Evolutionary conservation across 2,329 filamentous ascomycete species (phyloP).

Genomic region (Scytalidium sp.): DNA sequence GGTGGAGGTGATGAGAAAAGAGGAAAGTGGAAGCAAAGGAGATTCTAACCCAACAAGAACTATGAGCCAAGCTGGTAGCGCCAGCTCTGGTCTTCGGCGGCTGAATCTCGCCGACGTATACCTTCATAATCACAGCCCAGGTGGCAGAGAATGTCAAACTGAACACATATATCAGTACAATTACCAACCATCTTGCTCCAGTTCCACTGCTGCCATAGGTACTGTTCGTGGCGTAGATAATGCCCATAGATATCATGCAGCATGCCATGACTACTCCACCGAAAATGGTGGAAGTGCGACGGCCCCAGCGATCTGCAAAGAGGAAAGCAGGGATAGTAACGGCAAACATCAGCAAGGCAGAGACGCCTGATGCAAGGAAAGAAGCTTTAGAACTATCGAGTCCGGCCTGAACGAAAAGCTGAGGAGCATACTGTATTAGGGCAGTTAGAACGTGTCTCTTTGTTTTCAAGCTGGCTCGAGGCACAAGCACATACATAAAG

Average conservation of each 20-base stretch:
- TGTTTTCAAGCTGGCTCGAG: too few species aligned
- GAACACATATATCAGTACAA: slow-evolving; percentile 48
- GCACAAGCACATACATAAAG: slow-evolving; percentile 46
- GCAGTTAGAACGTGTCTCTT: too few species aligned
- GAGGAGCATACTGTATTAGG: slow-evolving; percentile 51
- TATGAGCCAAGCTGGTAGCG: slow-evolving; percentile 49
- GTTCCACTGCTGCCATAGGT: slow-evolving; percentile 36
- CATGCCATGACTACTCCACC: slow-evolving; percentile 48
- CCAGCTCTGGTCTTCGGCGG: slow-evolving; percentile 51
- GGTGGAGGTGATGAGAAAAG: too few species aligned
- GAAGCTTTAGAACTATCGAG: slow-evolving; percentile 49
- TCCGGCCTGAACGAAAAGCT: slow-evolving; percentile 58
- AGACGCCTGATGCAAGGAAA: slow-evolving; percentile 60
- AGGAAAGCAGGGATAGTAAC: slow-evolving; percentile 54
- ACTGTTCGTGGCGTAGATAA: slow-evolving; percentile 45
- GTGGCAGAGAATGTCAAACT: slow-evolving; percentile 42
- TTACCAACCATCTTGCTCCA: slow-evolving; percentile 47
- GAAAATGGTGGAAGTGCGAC: slow-evolving; percentile 49
- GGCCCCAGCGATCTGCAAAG: slow-evolving; percentile 54
- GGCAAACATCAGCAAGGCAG: slow-evolving; percentile 55
- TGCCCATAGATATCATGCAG: slow-evolving; percentile 52
- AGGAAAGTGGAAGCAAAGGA: not conserved
- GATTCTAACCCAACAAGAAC: slow-evolving; percentile 36
- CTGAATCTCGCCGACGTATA: slow-evolving; percentile 58
- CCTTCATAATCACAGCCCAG: slow-evolving; percentile 54